phyloP scores from a whole-genome alignment of 2,329 filamentous ascomycete genomes.

The Cladosporium sp. region DNA sequence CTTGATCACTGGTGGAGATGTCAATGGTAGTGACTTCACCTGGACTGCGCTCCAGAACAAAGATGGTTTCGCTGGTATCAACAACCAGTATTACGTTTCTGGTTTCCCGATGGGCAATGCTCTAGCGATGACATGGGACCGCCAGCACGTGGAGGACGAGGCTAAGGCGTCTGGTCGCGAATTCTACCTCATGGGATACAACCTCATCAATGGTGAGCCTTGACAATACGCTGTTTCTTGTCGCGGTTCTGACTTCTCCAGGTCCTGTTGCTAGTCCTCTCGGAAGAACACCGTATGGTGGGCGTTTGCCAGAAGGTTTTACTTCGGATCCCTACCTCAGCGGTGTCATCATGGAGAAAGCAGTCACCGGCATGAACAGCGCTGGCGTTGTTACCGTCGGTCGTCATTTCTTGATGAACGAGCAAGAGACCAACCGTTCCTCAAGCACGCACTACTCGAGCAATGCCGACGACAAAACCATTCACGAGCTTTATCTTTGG shows the following conservation, averaged over 20 bases:
- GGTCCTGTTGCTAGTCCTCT: conserved; percentile 27
- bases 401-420: conserved; percentile 58
- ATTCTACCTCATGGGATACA: conserved; percentile 30
- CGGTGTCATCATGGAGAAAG: conserved; percentile 51
- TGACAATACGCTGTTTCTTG: no score
- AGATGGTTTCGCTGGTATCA: conserved; percentile 31
- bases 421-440: conserved; percentile 40
- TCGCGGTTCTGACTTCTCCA: not conserved
- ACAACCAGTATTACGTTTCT: conserved; percentile 31
- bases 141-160: conserved; percentile 26
- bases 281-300: conserved; percentile 32
- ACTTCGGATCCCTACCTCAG: conserved; percentile 67
- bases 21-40: conserved; percentile 27
- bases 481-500: conserved; percentile 32
- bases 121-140: conserved; percentile 32
- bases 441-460: conserved; percentile 30
- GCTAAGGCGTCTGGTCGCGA: conserved; percentile 28
- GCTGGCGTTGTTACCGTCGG: conserved; percentile 40
- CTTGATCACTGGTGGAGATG: conserved; percentile 26
- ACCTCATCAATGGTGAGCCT: conserved; percentile 27
- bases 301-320: conserved; percentile 59
- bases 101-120: conserved; percentile 29
- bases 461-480: conserved; percentile 32
- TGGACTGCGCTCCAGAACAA: conserved; percentile 30
- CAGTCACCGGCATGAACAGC: conserved; percentile 56